Evolutionary conservation across 176 grass and related monocot species (phyloP).

Genomic region (Bromus sterilis): DNA sequence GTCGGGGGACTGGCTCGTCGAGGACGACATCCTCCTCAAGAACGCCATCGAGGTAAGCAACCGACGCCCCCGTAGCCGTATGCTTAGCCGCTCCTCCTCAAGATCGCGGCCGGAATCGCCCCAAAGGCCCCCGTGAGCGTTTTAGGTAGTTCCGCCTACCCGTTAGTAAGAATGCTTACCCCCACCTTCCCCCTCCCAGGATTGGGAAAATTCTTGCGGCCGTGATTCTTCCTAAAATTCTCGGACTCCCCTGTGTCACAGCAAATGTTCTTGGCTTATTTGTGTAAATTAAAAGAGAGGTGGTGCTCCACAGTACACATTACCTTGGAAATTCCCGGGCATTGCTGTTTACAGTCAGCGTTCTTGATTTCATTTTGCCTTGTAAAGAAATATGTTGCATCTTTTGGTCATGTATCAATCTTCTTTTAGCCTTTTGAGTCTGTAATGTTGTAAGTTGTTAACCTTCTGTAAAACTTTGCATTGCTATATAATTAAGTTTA

Average conservation of each 20-base stretch:
- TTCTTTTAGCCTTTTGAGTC: neutral
- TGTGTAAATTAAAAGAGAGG: neutral
- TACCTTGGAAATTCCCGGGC: neutral
- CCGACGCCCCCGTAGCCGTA: neutral
- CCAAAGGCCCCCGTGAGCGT: neutral
- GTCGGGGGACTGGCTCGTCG: conserved; percentile 46
- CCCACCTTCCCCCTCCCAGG: neutral
- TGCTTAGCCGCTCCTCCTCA: too few relatives aligned
- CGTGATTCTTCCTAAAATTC: neutral
- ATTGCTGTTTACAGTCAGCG: neutral
- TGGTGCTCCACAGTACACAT: neutral
- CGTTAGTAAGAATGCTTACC: neutral
- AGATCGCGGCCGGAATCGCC: neutral
- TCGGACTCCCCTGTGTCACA: neutral
- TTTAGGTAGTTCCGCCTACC: too few relatives aligned
- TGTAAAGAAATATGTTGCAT: neutral
- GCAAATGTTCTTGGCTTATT: neutral
- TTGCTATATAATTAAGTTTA: neutral
- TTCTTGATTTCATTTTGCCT: neutral
- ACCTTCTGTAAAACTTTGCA: neutral
- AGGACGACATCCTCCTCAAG: conserved; percentile 78
- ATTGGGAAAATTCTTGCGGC: neutral
- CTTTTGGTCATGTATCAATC: neutral
- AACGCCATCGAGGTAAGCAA: conserved; percentile 63
- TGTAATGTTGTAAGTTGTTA: neutral